phyloP scores from a whole-genome alignment of 441 rosid species.

The Populus hybrid region DNA sequence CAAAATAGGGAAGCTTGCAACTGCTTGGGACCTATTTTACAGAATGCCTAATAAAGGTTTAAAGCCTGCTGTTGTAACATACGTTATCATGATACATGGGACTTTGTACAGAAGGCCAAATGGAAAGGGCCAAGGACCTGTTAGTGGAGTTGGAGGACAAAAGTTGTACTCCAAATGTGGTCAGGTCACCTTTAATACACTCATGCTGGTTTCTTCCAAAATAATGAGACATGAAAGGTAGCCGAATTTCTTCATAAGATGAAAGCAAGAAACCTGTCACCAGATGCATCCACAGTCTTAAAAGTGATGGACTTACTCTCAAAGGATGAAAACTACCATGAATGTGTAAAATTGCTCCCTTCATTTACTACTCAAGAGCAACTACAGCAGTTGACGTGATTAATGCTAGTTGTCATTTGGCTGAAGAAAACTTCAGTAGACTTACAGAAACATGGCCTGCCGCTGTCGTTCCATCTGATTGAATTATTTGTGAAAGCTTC shows the following conservation, averaged over 20 bases:
- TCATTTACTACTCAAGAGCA: neutral
- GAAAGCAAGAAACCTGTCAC: constrained; percentile 26
- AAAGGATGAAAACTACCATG: neutral
- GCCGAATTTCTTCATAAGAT: constrained; percentile 36
- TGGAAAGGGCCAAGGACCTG: constrained; percentile 30
- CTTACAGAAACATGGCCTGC: neutral
- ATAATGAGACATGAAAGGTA: constrained; percentile 22
- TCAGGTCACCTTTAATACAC: constrained; percentile 32
- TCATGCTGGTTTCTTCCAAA: constrained; percentile 27
- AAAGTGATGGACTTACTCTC: neutral
- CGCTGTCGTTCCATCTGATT: neutral
- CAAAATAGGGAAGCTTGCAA: neutral
- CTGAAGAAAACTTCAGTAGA: neutral
- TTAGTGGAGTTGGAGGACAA: constrained; percentile 32
- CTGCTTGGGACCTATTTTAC: constrained; percentile 7
- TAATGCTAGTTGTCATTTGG: neutral
- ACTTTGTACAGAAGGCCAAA: constrained; percentile 24
- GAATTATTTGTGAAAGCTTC: neutral
- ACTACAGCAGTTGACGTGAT: neutral
- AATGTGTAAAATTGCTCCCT: constrained; percentile 6
- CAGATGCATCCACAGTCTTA: neutral
- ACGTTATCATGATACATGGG: constrained; percentile 26
- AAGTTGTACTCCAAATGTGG: constrained; percentile 32
- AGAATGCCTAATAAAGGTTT: constrained; percentile 16
- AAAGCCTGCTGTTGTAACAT: constrained; percentile 21